phyloP scores from a whole-genome alignment of 192 early-diverging fungal species.

The Entomortierella parvispora region DNA sequence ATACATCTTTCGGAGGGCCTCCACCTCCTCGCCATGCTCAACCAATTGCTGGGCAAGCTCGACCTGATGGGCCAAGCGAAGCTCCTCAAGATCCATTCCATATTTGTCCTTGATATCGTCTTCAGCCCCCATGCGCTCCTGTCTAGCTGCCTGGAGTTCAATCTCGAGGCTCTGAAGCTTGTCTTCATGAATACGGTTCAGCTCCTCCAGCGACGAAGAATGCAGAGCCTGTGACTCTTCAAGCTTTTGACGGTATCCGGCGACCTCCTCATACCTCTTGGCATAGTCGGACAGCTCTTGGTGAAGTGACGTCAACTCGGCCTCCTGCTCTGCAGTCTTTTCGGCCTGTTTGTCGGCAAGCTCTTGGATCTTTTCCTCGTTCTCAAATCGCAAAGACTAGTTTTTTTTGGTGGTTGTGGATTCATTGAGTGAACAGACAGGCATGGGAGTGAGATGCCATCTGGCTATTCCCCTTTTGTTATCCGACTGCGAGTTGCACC shows the following conservation, averaged over 20 bases:
- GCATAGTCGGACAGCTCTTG: conserved; percentile 34
- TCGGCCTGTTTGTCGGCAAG: conserved; percentile 27
- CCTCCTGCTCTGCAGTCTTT: conserved; percentile 35
- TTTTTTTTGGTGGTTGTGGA: conserved; percentile 22
- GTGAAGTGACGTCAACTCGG: conserved; percentile 39
- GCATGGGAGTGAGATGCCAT: not conserved
- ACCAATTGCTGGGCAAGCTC: conserved; percentile 25
- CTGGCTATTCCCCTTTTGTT: not conserved
- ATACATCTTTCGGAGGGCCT: conserved; percentile 18
- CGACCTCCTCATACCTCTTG: conserved; percentile 40
- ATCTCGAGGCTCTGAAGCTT: conserved; percentile 46
- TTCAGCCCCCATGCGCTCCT: conserved; percentile 39
- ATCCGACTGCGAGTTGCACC: not conserved
- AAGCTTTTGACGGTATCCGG: conserved; percentile 25
- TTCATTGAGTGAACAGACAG: not conserved
- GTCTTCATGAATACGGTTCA: conserved; percentile 50
- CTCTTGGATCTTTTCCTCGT: conserved; percentile 45
- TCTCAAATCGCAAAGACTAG: conserved; percentile 30
- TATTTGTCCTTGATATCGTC: conserved; percentile 38
- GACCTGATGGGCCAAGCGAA: conserved; percentile 27
- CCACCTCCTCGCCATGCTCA: conserved; percentile 33
- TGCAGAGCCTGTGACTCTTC: conserved; percentile 46
- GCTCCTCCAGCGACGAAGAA: conserved; percentile 35
- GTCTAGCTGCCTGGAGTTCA: conserved; percentile 46
- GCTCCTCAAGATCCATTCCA: conserved; percentile 36